Percentiles rank a stretch among this genome's conserved stretches.
phyloP scores from a whole-genome alignment of 352 stramenopile genomes.

The Phytophthora tubulina region DNA sequence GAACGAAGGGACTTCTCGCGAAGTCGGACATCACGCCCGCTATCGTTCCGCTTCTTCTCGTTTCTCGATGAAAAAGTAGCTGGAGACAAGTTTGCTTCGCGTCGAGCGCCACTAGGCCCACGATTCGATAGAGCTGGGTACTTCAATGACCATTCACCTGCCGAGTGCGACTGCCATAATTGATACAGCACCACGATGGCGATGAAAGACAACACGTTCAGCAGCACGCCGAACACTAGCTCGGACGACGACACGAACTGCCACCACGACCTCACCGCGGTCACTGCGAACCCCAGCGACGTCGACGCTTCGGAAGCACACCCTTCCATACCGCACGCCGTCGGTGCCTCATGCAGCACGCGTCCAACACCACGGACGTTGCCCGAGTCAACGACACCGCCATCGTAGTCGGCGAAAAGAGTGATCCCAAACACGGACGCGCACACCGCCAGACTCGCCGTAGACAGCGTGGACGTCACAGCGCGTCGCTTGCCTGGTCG shows the following conservation, averaged over 20 bases:
- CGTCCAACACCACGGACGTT: slow-evolving; percentile 67
- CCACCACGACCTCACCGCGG: slow-evolving; percentile 54
- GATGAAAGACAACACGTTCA: slow-evolving; percentile 81
- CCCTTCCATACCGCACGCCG: slow-evolving; percentile 41
- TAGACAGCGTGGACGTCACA: slow-evolving; percentile 55
- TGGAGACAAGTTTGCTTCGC: background rate
- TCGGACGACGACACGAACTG: slow-evolving; percentile 67
- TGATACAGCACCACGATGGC: slow-evolving; percentile 74
- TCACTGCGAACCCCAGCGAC: slow-evolving; percentile 47
- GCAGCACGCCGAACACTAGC: slow-evolving; percentile 66
- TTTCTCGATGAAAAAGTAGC: background rate
- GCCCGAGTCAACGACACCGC: slow-evolving; percentile 37
- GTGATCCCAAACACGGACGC: slow-evolving; percentile 85
- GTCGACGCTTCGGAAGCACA: slow-evolving; percentile 33
- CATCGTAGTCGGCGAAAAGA: slow-evolving; percentile 68
- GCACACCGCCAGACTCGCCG: slow-evolving; percentile 71
- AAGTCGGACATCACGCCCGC: slow-evolving; percentile 7
- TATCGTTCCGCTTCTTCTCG: slow-evolving; percentile 15
- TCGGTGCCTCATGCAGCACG: slow-evolving; percentile 70
- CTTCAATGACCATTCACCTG: slow-evolving; percentile 21
- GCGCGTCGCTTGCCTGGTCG: slow-evolving; percentile 51
- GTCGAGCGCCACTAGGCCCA: background rate
- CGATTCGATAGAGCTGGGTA: slow-evolving; percentile 1
- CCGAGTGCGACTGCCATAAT: slow-evolving; percentile 51
- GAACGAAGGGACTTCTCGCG: slow-evolving; percentile 5